Conservation (phyloP, 2,329 filamentous ascomycete genomes). For the Aspergillus viridinutans region DNA sequence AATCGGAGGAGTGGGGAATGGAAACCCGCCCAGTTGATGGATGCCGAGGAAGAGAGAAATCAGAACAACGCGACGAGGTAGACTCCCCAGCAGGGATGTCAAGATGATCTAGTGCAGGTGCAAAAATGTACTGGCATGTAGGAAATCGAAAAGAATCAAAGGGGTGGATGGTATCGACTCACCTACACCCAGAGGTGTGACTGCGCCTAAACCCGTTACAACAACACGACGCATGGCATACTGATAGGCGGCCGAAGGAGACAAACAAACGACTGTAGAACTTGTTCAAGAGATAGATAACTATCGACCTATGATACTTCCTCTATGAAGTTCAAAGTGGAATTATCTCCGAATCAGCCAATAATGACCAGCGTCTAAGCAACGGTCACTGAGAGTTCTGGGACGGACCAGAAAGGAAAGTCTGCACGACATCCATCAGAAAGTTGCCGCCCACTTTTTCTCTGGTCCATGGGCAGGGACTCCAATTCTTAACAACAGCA, state of each 20-base stretch:
- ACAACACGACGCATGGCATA: slow-evolving; percentile 61
- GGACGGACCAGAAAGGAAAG: slow-evolving; percentile 32
- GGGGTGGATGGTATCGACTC: slow-evolving; percentile 16
- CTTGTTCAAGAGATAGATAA: not conserved
- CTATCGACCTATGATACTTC: not conserved
- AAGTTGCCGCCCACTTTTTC: not conserved
- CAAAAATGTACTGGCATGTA: not conserved
- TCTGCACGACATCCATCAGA: slow-evolving; percentile 28
- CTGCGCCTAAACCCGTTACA: slow-evolving; percentile 75
- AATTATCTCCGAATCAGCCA: not conserved
- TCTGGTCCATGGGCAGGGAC: not conserved
- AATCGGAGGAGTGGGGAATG: slow-evolving; percentile 7
- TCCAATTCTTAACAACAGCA: not conserved
- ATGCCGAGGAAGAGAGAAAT: not conserved
- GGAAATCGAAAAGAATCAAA: slow-evolving; percentile 2
- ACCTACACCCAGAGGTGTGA: slow-evolving; percentile 80
- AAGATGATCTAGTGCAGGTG: not conserved
- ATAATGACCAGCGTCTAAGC: not conserved
- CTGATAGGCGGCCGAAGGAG: slow-evolving; percentile 1
- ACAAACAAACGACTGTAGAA: not conserved
- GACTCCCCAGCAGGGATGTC: not conserved
- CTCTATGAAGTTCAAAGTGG: not conserved
- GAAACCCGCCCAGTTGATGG: slow-evolving; percentile 2
- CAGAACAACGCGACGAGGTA: not conserved
- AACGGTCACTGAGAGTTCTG: not conserved